These are phyloP conservation scores for Evernia prunastri DNA, from an alignment of 495 filamentous ascomycete species.

Conservation along the genomic window DNA sequence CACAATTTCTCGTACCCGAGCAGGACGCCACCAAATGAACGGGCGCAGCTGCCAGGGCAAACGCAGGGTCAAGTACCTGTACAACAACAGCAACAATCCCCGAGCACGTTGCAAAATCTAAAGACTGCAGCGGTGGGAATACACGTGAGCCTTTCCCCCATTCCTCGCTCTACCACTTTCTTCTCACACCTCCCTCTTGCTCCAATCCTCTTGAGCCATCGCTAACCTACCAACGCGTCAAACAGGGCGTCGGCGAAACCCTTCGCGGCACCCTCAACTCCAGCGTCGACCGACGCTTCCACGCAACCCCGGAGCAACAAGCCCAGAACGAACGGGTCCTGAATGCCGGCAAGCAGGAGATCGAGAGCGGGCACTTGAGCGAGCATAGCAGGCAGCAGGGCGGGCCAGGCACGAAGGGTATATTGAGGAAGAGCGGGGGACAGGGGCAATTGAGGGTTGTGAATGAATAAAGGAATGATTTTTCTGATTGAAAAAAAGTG, in stretches of 20 bases:
- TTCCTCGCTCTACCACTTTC: background rate
- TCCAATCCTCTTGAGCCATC: background rate
- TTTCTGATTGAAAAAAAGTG: background rate
- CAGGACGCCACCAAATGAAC: conserved; percentile 14
- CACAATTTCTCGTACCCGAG: conserved; percentile 26
- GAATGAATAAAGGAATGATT: conserved; percentile 11
- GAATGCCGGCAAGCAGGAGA: conserved; percentile 22
- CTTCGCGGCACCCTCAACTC: conserved; percentile 27
- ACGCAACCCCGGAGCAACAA: conserved; percentile 14
- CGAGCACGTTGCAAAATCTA: conserved; percentile 22
- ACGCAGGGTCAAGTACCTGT: background rate
- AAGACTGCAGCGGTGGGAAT: conserved; percentile 27
- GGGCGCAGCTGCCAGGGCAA: background rate
- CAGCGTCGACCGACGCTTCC: conserved; percentile 22
- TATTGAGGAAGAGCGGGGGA: conserved; percentile 21
- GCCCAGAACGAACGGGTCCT: conserved; percentile 18
- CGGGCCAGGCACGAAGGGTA: conserved; percentile 20
- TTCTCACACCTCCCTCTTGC: background rate
- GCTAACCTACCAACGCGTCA: background rate
- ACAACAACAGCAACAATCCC: conserved; percentile 7
- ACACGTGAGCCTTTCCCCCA: conserved; percentile 18
- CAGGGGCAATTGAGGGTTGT: conserved; percentile 17
- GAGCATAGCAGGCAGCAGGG: conserved; percentile 17
- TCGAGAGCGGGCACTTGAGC: conserved; percentile 21
- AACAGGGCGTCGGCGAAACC: conserved; percentile 27